Evolutionary conservation across 2,329 filamentous ascomycete species (phyloP).

Genomic region (Ampelomyces quisqualis): DNA sequence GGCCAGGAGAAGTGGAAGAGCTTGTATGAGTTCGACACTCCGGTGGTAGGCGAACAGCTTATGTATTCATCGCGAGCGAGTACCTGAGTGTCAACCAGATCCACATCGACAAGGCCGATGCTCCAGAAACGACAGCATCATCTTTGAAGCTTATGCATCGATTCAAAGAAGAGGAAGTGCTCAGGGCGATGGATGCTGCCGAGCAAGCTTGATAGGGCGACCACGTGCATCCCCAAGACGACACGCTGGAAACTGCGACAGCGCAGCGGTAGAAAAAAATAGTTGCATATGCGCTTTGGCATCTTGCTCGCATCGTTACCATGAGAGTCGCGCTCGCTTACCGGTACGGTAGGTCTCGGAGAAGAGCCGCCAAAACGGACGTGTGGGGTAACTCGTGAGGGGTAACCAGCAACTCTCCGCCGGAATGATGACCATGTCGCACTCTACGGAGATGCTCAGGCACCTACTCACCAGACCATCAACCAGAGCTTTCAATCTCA

Average conservation of each 20-base stretch:
- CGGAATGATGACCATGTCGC: background rate
- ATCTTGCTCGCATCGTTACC: too few relatives aligned
- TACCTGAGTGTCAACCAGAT: slow-evolving; percentile 47
- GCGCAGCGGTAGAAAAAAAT: background rate
- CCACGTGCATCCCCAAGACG: background rate
- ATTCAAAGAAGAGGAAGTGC: slow-evolving; percentile 67
- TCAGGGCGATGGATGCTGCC: slow-evolving; percentile 65
- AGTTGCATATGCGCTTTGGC: too few relatives aligned
- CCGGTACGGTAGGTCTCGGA: background rate
- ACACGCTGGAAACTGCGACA: too few relatives aligned
- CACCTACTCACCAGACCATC: background rate
- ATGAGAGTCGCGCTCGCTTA: background rate
- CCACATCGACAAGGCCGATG: slow-evolving; percentile 60
- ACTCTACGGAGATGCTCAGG: background rate
- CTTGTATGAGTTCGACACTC: slow-evolving; percentile 78
- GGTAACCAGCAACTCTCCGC: background rate
- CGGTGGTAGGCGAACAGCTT: slow-evolving; percentile 60
- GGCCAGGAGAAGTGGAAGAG: slow-evolving; percentile 67
- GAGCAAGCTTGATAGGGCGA: slow-evolving; percentile 18
- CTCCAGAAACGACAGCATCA: slow-evolving; percentile 54
- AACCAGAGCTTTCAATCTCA: background rate
- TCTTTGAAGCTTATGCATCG: slow-evolving; percentile 77
- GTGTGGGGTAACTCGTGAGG: background rate
- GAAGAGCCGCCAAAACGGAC: background rate
- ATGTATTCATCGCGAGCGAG: slow-evolving; percentile 8